phyloP scores from a whole-genome alignment of 257 asterid genomes.

The Salvia miltiorrhiza region DNA sequence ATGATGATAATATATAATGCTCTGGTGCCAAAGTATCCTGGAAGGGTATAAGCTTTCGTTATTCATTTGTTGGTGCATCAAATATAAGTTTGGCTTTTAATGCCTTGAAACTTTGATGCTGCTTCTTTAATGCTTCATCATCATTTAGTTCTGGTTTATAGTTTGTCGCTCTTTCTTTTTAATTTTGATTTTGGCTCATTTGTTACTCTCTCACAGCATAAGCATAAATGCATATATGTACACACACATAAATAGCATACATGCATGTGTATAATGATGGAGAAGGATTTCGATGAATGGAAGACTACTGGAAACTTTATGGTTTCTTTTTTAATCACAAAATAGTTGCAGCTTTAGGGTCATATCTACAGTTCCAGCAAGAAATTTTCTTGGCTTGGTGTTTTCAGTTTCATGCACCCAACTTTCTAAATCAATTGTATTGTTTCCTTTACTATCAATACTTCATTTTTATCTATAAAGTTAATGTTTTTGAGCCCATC shows the following conservation, averaged over 20 bases:
- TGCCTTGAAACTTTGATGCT: slow-evolving; percentile 7
- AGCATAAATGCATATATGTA: neutral
- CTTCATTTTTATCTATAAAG: slow-evolving; percentile 9
- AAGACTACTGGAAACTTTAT: neutral
- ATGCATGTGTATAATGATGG: neutral
- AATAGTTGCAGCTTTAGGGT: slow-evolving; percentile 5
- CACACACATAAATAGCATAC: neutral
- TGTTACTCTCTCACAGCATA: neutral
- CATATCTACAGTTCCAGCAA: neutral
- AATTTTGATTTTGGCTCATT: neutral
- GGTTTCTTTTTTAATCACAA: neutral
- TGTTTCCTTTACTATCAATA: neutral
- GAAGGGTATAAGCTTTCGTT: slow-evolving; percentile 15
- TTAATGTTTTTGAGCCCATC: slow-evolving; percentile 20
- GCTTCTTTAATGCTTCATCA: neutral
- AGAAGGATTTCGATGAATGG: neutral
- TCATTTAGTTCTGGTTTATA: slow-evolving; percentile 10
- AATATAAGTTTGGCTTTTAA: slow-evolving; percentile 2
- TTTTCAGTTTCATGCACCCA: slow-evolving; percentile 7
- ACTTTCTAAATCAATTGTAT: slow-evolving; percentile 6
- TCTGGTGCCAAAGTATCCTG: slow-evolving; percentile 8
- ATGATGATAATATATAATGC: slow-evolving; percentile 2
- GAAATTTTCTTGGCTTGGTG: slow-evolving; percentile 11
- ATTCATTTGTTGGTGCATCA: slow-evolving; percentile 14
- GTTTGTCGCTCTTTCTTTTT: neutral